Base-by-base conservation (phyloP, 1,139 yeast genomes). In the Waltiozyma sp. region DNA sequence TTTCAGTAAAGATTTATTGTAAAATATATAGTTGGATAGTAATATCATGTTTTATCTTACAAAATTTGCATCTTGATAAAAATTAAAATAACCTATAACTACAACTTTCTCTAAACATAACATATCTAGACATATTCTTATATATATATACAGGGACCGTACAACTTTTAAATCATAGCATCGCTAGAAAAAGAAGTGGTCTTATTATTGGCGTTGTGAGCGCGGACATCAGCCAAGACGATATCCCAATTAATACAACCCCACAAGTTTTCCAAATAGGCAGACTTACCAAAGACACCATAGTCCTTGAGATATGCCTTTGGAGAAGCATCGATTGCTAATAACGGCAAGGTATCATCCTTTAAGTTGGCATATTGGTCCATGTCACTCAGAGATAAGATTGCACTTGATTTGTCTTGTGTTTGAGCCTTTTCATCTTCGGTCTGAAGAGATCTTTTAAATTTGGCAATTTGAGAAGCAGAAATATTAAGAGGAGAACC, bases 271-370 rank as follows among this genome's bases (percentile, higher is more conserved):
- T 80, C 80, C 55, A 83, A 66, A 58, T 82, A 83, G 46, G 64
- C 58, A 47, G 68, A 72, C 60, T 83, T 83, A 44, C 93, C 93
- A 58, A 70, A 81, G 4, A 80, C 83, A 41, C 93, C 93, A 54
- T 81, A 83, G 60, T 83, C 91, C 47, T 73, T 63, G 43, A 82
- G 62, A 64, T 79, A 83, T 44, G 75, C 74, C 54, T 80, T 75
- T 55, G 84, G 81, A 33, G 85, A 77, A 10, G 77, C 82, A 59
- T 83, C 89, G 41, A 83, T 70, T 23, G 85, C 80, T 45, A 83
- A 64, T 36, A 81, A 62, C 3, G 93, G 91, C 43, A 42, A 15
- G 36, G 6, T 18, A 10, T 19, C 16, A 10, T 11, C 14, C 9
- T 18, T 43, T 9, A 46, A 31, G 14, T 36, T 34, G 28, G 45